Percentiles rank a stretch among this genome's conserved stretches.
These are phyloP conservation scores for Cyclanthera cordifolia DNA, from an alignment of 306 rosid genomes.

Conservation along the genomic window DNA sequence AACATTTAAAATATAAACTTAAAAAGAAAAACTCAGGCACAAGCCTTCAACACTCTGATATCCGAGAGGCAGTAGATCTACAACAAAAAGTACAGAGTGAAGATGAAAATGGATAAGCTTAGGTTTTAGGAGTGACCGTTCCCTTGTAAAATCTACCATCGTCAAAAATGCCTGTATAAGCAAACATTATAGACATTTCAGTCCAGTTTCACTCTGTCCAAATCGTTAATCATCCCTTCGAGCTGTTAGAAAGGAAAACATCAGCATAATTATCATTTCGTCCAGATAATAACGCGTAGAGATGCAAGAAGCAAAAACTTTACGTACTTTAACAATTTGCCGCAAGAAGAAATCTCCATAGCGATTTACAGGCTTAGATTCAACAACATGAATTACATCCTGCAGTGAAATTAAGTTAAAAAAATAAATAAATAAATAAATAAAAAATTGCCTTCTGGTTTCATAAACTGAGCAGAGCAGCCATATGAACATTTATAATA, in stretches of 20 bases:
- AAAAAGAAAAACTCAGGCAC: not conserved
- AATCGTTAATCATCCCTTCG: conserved; percentile 64
- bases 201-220: conserved; percentile 75
- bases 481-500: too few relatives aligned
- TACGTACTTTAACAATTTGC: conserved; percentile 70
- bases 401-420: conserved; percentile 26
- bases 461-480: too few relatives aligned
- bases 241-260: conserved; percentile 34
- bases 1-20: not conserved
- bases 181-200: conserved; percentile 18
- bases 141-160: not conserved
- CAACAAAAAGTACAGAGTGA: conserved; percentile 1
- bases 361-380: conserved; percentile 59
- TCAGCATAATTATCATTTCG: not conserved
- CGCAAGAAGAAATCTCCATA: conserved; percentile 88
- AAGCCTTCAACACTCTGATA: conserved; percentile 3
- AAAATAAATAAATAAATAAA: too few relatives aligned
- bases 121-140: not conserved
- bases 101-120: not conserved
- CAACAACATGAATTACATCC: conserved; percentile 56
- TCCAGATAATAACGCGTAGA: not conserved
- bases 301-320: not conserved
- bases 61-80: not conserved
- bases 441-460: too few relatives aligned
- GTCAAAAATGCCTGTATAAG: conserved; percentile 6